phyloP scores from a whole-genome alignment of 345 rosid genomes.

The Euclidium syriacum region DNA sequence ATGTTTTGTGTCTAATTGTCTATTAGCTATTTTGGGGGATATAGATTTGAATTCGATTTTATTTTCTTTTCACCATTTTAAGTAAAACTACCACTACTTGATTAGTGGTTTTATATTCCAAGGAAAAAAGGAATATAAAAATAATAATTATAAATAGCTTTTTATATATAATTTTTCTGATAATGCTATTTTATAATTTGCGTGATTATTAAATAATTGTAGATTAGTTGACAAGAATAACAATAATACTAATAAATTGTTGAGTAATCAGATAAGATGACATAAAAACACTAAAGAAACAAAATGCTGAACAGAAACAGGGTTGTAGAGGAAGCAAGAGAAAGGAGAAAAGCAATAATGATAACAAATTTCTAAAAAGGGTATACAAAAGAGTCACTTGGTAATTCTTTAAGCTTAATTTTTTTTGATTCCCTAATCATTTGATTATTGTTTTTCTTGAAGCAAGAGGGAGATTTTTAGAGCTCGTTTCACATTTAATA shows the following conservation, averaged over 20 bases:
- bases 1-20: not conserved
- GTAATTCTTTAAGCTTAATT: constrained; percentile 28
- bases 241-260: not conserved
- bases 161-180: too few species aligned
- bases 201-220: too few species aligned
- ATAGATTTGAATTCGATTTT: not conserved
- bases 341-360: constrained; percentile 26
- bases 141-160: too few species aligned
- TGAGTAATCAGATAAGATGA: not conserved
- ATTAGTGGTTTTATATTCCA: too few species aligned
- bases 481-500: constrained; percentile 7
- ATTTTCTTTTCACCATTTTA: constrained; percentile 1
- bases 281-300: not conserved
- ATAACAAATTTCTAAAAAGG: constrained; percentile 20
- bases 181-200: too few species aligned
- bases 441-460: constrained; percentile 20
- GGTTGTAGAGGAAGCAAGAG: constrained; percentile 25
- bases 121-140: too few species aligned
- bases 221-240: too few species aligned
- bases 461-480: constrained; percentile 25
- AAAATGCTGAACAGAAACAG: not conserved
- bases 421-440: constrained; percentile 21
- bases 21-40: not conserved
- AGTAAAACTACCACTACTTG: constrained; percentile 1
- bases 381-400: constrained; percentile 13